Evolutionary conservation across 495 filamentous ascomycete species (phyloP), one percentile per base, ranked within the genome.

Genomic region (Neurospora sp.): DNA sequence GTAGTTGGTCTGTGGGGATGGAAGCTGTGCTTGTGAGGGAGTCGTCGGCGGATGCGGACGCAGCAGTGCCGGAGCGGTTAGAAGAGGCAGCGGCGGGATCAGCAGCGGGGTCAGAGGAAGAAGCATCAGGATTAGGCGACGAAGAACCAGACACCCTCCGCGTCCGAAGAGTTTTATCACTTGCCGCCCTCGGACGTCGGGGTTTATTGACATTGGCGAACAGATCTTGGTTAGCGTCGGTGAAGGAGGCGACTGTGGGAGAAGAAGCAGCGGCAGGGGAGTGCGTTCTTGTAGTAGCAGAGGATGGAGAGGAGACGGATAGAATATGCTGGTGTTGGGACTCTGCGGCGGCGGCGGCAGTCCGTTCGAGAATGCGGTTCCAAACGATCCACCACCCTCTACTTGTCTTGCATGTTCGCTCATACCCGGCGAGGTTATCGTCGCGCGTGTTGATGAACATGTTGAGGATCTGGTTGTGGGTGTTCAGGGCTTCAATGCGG

Each of bases 331-430:
- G 22, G 0, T 35, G 7, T 18, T 18, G 6, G 4, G 53, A 31
- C 14, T 65, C 35, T 10, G 69, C 7, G 7, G 75, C 16, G 45
- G 53, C 47, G 69, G 75, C 16, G 45, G 53, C 47, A 69, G 65
- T 3, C 77, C 82, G 83, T 76, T 85, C 82, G 10, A 90, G 83
- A 9, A 95, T 82, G 47, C 92, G 86, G 70, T 92, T 93, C 94
- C 96, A 98, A 69, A 98, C 92, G 38, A 98, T 86, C 96, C 96
- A 99, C 94, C 95, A 99, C 1, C 94, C 94, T 10, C 94, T 87
- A 68, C 85, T 91, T 6, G 94, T 98, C 85, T 97, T 97, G 81
- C 90, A 92, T 14, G 92, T 98, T n/a, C 92, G 84, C 81, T 98
- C 96, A 8, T 90, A 79, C 77, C 95, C 93, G 16, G 85, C 80